phyloP scores from a whole-genome alignment of 768 basidiomycete genomes.

The Tulasnella sp. region DNA sequence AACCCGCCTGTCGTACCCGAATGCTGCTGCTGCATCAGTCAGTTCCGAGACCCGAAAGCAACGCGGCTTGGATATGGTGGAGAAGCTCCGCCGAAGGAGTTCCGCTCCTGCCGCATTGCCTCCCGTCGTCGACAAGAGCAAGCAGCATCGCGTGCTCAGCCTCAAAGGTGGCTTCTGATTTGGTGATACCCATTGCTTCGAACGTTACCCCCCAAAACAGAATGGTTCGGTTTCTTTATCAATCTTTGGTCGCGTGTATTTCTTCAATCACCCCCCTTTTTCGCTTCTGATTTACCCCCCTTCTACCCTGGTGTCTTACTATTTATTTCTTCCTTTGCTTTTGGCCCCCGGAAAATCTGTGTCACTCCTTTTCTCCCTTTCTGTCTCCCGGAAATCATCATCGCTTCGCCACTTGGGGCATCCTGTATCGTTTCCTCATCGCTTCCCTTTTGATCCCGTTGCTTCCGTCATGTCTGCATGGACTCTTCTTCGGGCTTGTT shows the following conservation, averaged over 20 bases:
- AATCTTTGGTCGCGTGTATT: not conserved
- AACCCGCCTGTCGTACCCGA: slow-evolving; percentile 8
- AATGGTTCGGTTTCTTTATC: slow-evolving; percentile 1
- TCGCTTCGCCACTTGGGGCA: not conserved
- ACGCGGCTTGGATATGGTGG: slow-evolving; percentile 27
- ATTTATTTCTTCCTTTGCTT: slow-evolving; percentile 1
- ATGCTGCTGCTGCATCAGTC: slow-evolving; percentile 4
- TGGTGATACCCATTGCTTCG: not conserved
- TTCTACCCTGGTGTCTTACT: slow-evolving; percentile 14
- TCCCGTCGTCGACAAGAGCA: slow-evolving; percentile 1
- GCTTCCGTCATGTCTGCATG: not conserved
- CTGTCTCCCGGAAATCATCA: slow-evolving; percentile 8
- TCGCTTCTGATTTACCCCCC: not conserved
- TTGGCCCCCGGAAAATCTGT: not conserved
- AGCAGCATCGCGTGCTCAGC: not conserved
- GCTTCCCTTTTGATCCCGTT: not conserved
- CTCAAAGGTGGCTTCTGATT: slow-evolving; percentile 17
- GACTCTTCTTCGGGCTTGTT: not conserved
- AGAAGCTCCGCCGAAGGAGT: slow-evolving; percentile 26
- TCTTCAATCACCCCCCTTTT: not conserved
- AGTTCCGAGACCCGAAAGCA: slow-evolving; percentile 24
- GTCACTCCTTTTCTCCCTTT: not conserved
- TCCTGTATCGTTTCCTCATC: not conserved
- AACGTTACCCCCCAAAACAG: not conserved
- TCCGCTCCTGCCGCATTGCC: slow-evolving; percentile 27